Conservation (phyloP, 192 early-diverging fungal genomes). For the Coemansia sp. region DNA sequence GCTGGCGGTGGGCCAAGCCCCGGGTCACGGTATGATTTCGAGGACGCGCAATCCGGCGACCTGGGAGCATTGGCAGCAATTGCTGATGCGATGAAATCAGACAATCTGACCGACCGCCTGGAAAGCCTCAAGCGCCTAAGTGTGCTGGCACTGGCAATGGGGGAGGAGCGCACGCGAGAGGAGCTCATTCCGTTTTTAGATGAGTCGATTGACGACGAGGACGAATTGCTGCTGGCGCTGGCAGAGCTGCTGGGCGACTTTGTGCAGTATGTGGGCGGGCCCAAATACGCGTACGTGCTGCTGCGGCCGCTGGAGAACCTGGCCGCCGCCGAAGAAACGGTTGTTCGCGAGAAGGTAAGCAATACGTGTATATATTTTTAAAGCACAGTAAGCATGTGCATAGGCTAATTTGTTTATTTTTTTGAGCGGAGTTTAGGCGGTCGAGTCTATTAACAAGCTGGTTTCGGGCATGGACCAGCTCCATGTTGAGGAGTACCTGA, state of each 20-base stretch:
- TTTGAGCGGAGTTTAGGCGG: constrained; percentile 62
- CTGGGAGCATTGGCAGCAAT: constrained; percentile 48
- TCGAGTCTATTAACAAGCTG: constrained; percentile 88
- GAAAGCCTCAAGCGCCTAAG: constrained; percentile 53
- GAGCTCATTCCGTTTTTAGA: constrained; percentile 98
- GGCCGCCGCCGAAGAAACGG: constrained; percentile 95
- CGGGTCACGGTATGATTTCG: constrained; percentile 43
- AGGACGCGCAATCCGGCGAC: constrained; percentile 50
- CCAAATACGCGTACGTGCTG: constrained; percentile 79
- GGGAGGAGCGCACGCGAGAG: constrained; percentile 87
- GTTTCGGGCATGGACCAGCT: constrained; percentile 65
- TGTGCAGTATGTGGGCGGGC: constrained; percentile 89
- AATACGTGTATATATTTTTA: too few species aligned
- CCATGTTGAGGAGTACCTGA: constrained; percentile 85
- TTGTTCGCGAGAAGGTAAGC: constrained; percentile 93
- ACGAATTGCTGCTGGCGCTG: constrained; percentile 90
- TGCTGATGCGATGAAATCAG: constrained; percentile 54
- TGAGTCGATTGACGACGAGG: constrained; percentile 99
- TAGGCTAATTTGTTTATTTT: neutral
- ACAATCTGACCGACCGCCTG: constrained; percentile 51
- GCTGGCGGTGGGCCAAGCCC: constrained; percentile 6
- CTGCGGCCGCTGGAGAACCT: constrained; percentile 93
- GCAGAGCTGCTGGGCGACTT: constrained; percentile 94
- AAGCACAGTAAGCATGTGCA: too few species aligned
- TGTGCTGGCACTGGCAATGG: constrained; percentile 79